Conservation (phyloP, 75 land plant species). For the Sequoiadendron giganteum region DNA sequence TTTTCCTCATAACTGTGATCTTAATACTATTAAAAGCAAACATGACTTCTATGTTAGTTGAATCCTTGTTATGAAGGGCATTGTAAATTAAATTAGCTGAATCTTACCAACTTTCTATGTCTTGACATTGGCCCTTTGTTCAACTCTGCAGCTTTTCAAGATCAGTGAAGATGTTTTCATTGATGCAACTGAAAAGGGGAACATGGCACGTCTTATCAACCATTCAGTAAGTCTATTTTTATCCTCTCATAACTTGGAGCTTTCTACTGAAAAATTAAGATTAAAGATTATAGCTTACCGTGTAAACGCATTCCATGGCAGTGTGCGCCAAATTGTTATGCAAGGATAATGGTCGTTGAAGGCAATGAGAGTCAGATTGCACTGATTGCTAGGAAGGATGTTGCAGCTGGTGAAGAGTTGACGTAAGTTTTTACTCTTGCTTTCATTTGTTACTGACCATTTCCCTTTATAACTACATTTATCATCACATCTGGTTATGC, state of each 20-base stretch:
- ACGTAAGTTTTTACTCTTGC: conserved; percentile 51
- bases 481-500: conserved; percentile 8
- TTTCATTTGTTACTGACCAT: neutral
- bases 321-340: conserved; percentile 38
- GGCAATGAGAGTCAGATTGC: conserved; percentile 60
- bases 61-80: too few relatives aligned
- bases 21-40: too few relatives aligned
- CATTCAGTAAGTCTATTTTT: conserved; percentile 63
- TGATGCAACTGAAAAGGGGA: conserved; percentile 95
- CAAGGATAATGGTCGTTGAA: conserved; percentile 83
- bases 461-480: neutral
- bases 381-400: conserved; percentile 19
- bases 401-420: conserved; percentile 81
- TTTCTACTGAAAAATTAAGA: too few relatives aligned
- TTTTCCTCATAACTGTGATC: too few relatives aligned
- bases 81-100: too few relatives aligned
- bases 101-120: too few relatives aligned
- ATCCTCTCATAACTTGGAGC: too few relatives aligned
- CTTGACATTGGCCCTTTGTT: too few relatives aligned
- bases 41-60: too few relatives aligned
- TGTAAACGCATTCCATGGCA: too few relatives aligned
- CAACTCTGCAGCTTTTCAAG: conserved; percentile 67
- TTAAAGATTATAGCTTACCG: too few relatives aligned
- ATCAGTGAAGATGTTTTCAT: conserved; percentile 92
- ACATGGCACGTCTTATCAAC: conserved; percentile 90